Percentiles rank a stretch among this genome's conserved stretches.
Evolutionary conservation across 2,329 filamentous ascomycete genomes (phyloP).

Genomic region (Microsporum canis): DNA sequence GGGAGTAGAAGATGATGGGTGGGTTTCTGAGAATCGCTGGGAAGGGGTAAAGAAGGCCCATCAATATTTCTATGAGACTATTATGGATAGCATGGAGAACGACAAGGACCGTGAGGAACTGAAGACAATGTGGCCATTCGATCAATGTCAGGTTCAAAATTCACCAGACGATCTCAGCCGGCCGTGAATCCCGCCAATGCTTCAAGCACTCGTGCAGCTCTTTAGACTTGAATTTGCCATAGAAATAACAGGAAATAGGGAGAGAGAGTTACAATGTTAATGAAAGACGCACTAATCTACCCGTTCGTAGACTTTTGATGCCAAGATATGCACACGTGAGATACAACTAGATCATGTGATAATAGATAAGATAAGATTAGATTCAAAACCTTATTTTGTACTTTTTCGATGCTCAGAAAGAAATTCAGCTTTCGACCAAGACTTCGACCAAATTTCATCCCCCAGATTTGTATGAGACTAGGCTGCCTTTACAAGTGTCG

Average conservation of each 20-base stretch:
- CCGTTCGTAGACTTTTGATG: too few species aligned
- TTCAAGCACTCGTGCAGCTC: too few species aligned
- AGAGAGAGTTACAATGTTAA: too few species aligned
- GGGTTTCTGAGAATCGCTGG: conserved; percentile 13
- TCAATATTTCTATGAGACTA: conserved; percentile 11
- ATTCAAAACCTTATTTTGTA: neutral
- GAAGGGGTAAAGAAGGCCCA: conserved; percentile 12
- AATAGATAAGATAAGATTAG: neutral
- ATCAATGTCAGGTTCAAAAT: conserved; percentile 5
- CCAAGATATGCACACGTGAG: neutral
- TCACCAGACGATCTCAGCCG: too few species aligned
- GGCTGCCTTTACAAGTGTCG: neutral
- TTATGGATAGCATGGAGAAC: conserved; percentile 12
- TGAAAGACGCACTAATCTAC: too few species aligned
- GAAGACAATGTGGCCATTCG: conserved; percentile 17
- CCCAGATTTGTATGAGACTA: neutral
- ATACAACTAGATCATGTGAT: neutral
- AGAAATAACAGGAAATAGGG: too few species aligned
- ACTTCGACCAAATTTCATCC: neutral
- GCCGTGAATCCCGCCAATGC: neutral
- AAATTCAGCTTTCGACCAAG: neutral
- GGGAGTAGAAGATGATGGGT: conserved; percentile 13
- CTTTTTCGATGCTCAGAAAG: neutral
- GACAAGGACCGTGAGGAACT: conserved; percentile 13
- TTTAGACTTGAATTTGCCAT: too few species aligned